Base-by-base conservation (phyloP, 805 yeast species). In the Wickerhamomyces sydowiorum region DNA sequence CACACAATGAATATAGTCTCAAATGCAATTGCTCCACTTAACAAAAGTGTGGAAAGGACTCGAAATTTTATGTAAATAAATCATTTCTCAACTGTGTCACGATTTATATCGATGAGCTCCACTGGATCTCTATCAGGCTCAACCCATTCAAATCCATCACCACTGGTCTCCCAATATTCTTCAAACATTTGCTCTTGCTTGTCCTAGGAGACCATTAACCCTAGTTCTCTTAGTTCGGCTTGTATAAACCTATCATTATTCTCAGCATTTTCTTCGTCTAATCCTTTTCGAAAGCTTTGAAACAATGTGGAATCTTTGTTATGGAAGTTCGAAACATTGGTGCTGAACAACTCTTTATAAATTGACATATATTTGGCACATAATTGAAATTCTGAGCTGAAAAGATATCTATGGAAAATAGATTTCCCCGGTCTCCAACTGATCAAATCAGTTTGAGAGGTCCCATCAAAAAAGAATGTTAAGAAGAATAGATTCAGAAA, bases 61-160 rank as follows among this genome's bases (percentile, higher is more conserved):
- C 30, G 15, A 27, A 9, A 5, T 27, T 12, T 27, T 24, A 12
- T 12, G 27, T 8, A 24, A 8, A 8, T 8, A 12, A 32, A 32
- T 3, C 7, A 19, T n/a, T n/a, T n/a, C n/a, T n/a, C n/a, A n/a
- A n/a, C n/a, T n/a, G n/a, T n/a, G n/a, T 5, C 35, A 10, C 7
- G 6, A 20, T 15, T 29, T 4, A 32, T 12, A 12, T 32, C 23
- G 1, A 37, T 7, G 12, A 39, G 38, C 20, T 46, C 50, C 10
- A 44, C 37, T 14, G 45, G 47, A 28, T 44, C 47, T 17, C 38
- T 35, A 23, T 44, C 50, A 5, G 44, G 45, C 10, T 46, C 50
- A 13, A 37, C 36, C 50, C 50, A 46, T 22, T 46, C 47, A 24
- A 46, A 44, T 2, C 38, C 39, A 8, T 47, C 44, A 7, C 36